Conservation (phyloP, 768 basidiomycete species). For the Termitomyces sp. region DNA sequence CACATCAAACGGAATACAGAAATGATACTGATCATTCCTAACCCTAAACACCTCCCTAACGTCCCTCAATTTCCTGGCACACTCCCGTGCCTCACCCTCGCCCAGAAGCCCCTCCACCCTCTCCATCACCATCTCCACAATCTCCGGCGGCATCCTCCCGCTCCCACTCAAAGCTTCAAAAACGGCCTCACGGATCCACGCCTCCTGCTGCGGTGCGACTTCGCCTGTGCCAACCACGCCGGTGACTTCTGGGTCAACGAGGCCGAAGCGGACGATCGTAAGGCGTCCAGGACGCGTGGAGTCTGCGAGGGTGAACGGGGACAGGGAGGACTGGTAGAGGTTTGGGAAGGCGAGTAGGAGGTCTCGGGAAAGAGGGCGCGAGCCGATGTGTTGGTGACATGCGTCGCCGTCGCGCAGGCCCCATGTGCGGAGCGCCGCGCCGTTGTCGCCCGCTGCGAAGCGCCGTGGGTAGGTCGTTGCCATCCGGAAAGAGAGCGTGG, state of each 20-base stretch:
- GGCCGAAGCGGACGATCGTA: constrained; percentile 38
- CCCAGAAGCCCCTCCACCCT: constrained; percentile 35
- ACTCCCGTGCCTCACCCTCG: constrained; percentile 29
- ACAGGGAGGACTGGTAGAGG: constrained; percentile 45
- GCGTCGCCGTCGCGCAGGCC: constrained; percentile 41
- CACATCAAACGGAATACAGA: constrained; percentile 47
- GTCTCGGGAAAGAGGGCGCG: constrained; percentile 28
- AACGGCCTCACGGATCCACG: constrained; percentile 36
- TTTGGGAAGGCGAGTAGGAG: constrained; percentile 49
- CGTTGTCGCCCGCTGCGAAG: constrained; percentile 39
- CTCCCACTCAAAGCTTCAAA: constrained; percentile 23
- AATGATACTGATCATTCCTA: constrained; percentile 39
- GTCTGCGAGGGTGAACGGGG: constrained; percentile 35
- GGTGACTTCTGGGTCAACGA: constrained; percentile 42
- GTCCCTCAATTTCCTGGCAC: constrained; percentile 24
- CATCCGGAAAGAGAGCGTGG: constrained; percentile 42
- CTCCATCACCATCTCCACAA: constrained; percentile 36
- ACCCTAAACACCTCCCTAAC: constrained; percentile 32
- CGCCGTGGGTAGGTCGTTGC: constrained; percentile 42
- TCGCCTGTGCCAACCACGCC: constrained; percentile 39
- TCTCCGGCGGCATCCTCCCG: constrained; percentile 35
- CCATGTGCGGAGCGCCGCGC: constrained; percentile 45
- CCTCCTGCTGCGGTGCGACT: constrained; percentile 45
- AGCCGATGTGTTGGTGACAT: constrained; percentile 44
- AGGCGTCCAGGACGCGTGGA: constrained; percentile 35